Conservation (phyloP, 176 grass and related monocot genomes). For the Oryza glaberrima region DNA sequence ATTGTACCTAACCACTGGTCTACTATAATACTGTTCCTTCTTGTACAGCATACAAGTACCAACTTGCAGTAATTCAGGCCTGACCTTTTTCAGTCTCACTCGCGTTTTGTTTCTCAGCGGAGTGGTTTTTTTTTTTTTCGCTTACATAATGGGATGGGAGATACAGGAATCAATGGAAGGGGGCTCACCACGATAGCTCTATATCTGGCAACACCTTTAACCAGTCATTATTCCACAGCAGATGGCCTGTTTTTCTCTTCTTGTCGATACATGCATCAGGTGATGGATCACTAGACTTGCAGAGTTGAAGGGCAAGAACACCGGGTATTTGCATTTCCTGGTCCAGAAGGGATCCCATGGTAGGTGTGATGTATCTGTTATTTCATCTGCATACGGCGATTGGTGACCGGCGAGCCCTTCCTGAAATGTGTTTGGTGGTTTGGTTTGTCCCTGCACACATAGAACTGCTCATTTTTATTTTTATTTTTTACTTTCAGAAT, state of each 20-base stretch:
- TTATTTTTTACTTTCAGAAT: not conserved
- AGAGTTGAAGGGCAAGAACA: not conserved
- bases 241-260: constrained; percentile 32
- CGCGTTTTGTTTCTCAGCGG: not conserved
- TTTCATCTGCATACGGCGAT: constrained; percentile 2
- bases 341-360: not conserved
- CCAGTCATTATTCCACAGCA: constrained; percentile 31
- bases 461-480: not conserved
- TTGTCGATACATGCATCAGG: not conserved
- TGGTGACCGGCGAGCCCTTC: not conserved
- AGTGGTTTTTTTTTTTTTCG: not conserved
- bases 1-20: not conserved
- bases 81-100: not conserved
- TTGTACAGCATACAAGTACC: not conserved
- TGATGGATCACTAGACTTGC: not conserved
- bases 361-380: not conserved
- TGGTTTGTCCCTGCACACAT: not conserved
- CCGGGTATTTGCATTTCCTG: not conserved
- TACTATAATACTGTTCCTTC: not conserved
- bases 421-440: not conserved
- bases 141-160: not conserved
- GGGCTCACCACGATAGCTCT: constrained; percentile 14
- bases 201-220: constrained; percentile 32
- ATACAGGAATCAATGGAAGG: not conserved
- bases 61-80: not conserved